Conservation (phyloP, 495 filamentous ascomycete species). For the Talaromyces wortmannii region DNA sequence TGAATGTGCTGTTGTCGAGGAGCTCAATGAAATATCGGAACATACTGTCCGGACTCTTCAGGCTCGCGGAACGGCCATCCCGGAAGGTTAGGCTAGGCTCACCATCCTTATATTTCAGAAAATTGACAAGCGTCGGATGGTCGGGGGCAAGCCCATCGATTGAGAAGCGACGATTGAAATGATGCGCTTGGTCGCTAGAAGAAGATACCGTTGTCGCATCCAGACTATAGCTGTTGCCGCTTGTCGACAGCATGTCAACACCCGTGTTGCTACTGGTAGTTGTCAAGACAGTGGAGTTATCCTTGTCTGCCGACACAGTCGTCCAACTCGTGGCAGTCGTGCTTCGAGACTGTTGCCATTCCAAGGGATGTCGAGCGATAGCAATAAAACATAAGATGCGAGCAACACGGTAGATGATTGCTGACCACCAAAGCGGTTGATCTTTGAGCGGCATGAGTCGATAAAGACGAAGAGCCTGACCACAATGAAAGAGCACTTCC, state of each 20-base stretch:
- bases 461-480: constrained; percentile 49
- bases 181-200: not conserved
- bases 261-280: not conserved
- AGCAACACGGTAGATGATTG: constrained; percentile 44
- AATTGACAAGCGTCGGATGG: not conserved
- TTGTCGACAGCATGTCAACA: not conserved
- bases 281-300: not conserved
- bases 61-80: not conserved
- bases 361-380: constrained; percentile 13
- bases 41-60: not conserved
- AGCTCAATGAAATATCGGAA: not conserved
- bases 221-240: not conserved
- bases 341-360: not conserved
- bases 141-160: constrained; percentile 7
- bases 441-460: constrained; percentile 32
- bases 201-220: not conserved
- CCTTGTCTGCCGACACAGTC: not conserved
- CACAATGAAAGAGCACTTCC: constrained; percentile 52
- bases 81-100: constrained; percentile 1
- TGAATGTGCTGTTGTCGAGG: not conserved
- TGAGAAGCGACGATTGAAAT: constrained; percentile 1
- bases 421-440: constrained; percentile 47
- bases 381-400: constrained; percentile 44
- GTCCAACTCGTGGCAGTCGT: not conserved
- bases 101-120: constrained; percentile 3